A percentile compares a stretch with the other conserved stretches of the same genome.
Evolutionary conservation across 2,329 filamentous ascomycete species (phyloP).

Genomic region (Scedosporium dehoogii): DNA sequence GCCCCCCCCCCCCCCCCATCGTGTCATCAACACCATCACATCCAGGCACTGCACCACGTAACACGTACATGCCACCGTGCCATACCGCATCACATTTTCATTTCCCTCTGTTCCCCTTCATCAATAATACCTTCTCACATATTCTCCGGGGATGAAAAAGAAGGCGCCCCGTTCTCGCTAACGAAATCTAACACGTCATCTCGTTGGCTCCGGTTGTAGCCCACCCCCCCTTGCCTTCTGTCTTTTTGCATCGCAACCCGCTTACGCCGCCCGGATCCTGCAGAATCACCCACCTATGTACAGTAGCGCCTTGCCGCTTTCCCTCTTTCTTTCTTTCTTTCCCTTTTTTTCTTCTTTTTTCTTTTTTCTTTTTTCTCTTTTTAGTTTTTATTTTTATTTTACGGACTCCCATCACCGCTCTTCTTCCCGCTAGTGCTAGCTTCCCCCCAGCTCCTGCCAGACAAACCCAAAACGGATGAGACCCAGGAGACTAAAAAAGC

Average conservation of each 20-base stretch:
- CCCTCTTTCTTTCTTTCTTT: no score
- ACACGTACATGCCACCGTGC: not conserved
- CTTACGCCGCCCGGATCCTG: not conserved
- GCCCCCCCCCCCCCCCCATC: not conserved
- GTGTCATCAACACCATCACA: not conserved
- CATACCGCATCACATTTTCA: not conserved
- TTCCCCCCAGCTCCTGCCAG: not conserved
- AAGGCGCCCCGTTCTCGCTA: no score
- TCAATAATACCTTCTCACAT: not conserved
- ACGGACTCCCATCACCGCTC: not conserved
- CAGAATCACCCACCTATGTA: not conserved
- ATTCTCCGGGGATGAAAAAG: not conserved
- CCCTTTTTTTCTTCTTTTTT: no score
- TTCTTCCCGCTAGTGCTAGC: not conserved
- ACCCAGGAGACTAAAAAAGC: not conserved
- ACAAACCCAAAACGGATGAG: not conserved
- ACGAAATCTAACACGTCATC: not conserved
- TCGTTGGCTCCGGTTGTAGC: not conserved
- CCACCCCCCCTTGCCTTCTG: not conserved
- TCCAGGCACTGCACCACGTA: not conserved
- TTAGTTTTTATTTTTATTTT: no score
- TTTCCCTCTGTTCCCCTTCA: not conserved
- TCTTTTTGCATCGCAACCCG: not conserved
- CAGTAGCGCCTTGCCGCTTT: not conserved
- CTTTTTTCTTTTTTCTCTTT: no score